A percentile compares a stretch with the other conserved stretches of the same genome.
These are phyloP conservation scores for Pythium brachiatum DNA, from an alignment of 352 stramenopile genomes.

Conservation along the genomic window DNA sequence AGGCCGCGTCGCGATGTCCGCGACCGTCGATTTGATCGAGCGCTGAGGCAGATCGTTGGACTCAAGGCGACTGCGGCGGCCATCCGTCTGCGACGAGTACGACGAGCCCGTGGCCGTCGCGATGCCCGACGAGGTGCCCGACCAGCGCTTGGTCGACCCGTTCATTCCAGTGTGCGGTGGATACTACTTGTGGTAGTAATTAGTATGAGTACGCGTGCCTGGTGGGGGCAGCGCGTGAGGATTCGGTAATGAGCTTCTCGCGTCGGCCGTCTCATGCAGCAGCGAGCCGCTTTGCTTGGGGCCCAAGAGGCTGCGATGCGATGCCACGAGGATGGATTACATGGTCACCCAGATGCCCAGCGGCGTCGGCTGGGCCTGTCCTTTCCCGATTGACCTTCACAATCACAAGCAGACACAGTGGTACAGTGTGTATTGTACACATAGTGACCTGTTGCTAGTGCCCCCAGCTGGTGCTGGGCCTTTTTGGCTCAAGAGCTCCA, in stretches of 20 bases:
- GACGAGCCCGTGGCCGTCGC: neutral
- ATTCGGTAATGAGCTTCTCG: neutral
- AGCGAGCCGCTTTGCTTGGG: no score
- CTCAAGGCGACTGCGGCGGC: neutral
- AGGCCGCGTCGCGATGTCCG: constrained; percentile 11
- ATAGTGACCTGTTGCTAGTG: no score
- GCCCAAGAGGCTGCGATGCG: no score
- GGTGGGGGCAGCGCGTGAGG: neutral
- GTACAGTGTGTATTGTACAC: no score
- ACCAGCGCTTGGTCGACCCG: constrained; percentile 12
- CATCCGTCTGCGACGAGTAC: constrained; percentile 4
- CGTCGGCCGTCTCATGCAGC: no score
- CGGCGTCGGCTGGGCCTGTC: neutral
- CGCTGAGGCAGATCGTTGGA: neutral
- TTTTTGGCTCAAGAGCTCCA: no score
- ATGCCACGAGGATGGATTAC: no score
- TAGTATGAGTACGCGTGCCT: neutral
- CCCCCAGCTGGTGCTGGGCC: no score
- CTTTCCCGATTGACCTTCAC: neutral
- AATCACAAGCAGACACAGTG: no score
- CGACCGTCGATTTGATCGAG: constrained; percentile 2
- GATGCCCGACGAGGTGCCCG: constrained; percentile 16
- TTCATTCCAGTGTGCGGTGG: no score
- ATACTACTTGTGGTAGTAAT: neutral
- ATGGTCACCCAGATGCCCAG: neutral